Base-by-base conservation (phyloP, 257 asterid species). In the Jacaranda mimosifolia region DNA sequence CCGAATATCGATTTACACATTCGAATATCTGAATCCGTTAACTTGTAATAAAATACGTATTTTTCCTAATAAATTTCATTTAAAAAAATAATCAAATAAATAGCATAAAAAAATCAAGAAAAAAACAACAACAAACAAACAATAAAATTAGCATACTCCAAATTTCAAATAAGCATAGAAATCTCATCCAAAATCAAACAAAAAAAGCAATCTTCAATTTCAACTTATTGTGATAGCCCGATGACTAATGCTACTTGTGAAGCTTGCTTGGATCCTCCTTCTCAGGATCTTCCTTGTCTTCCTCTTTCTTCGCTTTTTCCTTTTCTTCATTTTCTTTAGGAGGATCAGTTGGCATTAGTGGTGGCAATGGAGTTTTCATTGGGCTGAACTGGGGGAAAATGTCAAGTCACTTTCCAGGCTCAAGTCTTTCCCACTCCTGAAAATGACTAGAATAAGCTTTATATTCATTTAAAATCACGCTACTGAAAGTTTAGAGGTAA, bases 371-470 rank as follows among this genome's bases (percentile, higher is more conserved):
- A 72, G 98, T 93, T 84, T 91, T 93, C 96, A 90, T 90, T 11
- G 98, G 98, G 81, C 97, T 91, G 87, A 93, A 93, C 80, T 90
- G 94, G 5, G 97, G 98, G 39, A 94, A 89, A 43, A 94, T 89
- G 73, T 94, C 97, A 0, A 92, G 93, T 68, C 95, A 88, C 77
- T 93, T 86, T 80, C 91, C 93, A 5, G 93, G 97, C 76, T 80
- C 87, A 56, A 90, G 92, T 81, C 88, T 87, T 1, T 87, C 92
- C 90, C 92, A 91, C 81, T 89, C 94, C 96, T 89, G 83, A 57
- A 76, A 76, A 80, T 55, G 11, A 74, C 51, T 59, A 59, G 3
- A 36, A 48, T 6, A 62, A 62, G 59, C 3, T 35, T 49, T 32
- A 51, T 6, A 18, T 39, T 9, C 35, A 42, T 42, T 42, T 42